Evolutionary conservation across 805 yeast species (phyloP), one percentile per base, ranked within the genome.

Genomic region (Alloascoidea africana): DNA sequence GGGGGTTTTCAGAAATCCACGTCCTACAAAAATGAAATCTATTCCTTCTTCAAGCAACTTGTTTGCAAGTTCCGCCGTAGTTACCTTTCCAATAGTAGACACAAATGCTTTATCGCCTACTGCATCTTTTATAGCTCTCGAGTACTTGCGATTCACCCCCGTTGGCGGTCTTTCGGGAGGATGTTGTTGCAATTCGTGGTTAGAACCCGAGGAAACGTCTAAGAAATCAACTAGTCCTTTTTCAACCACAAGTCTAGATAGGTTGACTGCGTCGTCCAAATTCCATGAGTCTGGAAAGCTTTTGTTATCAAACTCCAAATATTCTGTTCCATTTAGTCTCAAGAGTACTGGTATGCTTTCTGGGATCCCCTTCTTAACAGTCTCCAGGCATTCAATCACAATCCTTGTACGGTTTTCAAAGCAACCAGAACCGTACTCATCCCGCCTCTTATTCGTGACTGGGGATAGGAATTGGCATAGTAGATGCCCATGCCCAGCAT

Each of bases 401-500:
- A 76, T 59, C 34, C 74, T 55, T 5, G 59, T 58, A 44, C 83
- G 63, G 53, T 73, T 73, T 47, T 73, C 80, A 38, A 73, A 58
- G 2, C 68, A 56, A 4, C 82, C 82, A n/a, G n/a, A n/a, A 35
- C 83, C 84, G 44, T 74, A 77, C 44, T 66, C 60, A 48, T 77
- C 85, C 1, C 68, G 66, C 49, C 85, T 63, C 41, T 58, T 51
- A 53, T 78, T 75, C 18, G 68, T 53, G 33, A 49, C 45, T 1
- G 57, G 53, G 23, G 69, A 62, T 38, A 70, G 46, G 45, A 77
- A 74, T 46, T 65, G 61, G 46, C 62, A 58, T 27, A 68, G 42
- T 36, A 76, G 52, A 46, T 70, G 74, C 2, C 84, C 83, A 50
- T 75, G 74, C 16, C 85, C 85, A 30, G 61, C 61, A 51, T 77